Evolutionary conservation across 2,329 filamentous ascomycete genomes (phyloP), one percentile per base, ranked within the genome.

Genomic region (Aureobasidium sp.): DNA sequence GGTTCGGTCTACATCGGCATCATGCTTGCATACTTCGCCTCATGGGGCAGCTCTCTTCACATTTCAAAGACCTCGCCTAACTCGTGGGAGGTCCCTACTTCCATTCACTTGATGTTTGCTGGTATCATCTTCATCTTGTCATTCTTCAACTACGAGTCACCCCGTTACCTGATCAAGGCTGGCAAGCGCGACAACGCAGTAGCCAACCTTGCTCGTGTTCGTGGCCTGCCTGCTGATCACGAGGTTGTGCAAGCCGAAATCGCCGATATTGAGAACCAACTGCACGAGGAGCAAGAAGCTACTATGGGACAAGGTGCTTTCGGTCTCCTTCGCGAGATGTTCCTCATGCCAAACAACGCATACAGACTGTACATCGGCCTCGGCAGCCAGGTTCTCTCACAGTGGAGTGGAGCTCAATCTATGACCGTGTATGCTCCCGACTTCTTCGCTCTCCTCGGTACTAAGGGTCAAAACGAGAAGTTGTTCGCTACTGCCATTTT

Each of bases 351-450:
- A 39, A 82, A 81, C 71, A 91, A 91, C 73, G 75, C 88, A 3
- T 91, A 91, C 75, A 81, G 88, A 4, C 76, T 91, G 3, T 86
- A 86, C 69, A 78, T 91, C 27, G 79, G 83, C 47, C 76, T 84
- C 21, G 21, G 21, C 21, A 21, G 21, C 21, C 21, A 21, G 21
- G 21, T 21, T 21, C 21, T 21, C 21, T 82, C 82, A 0, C 88
- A 91, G 68, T 90, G 87, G 87, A 85, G 81, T 1, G 88, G 88
- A 0, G 87, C 88, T 0, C 85, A 85, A 5, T 44, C 30, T 48
- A 90, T 91, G 72, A 91, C 88, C 0, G 79, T 91, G 13, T 91
- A 91, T 68, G 88, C 88, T 0, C 83, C 85, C 0, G 83, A 90
- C 63, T 81, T 91, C 51, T 91, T 92, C 73, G 78, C 78, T 13